Base-by-base conservation (phyloP, 257 asterid genomes). In the Verbascum thapsus region DNA sequence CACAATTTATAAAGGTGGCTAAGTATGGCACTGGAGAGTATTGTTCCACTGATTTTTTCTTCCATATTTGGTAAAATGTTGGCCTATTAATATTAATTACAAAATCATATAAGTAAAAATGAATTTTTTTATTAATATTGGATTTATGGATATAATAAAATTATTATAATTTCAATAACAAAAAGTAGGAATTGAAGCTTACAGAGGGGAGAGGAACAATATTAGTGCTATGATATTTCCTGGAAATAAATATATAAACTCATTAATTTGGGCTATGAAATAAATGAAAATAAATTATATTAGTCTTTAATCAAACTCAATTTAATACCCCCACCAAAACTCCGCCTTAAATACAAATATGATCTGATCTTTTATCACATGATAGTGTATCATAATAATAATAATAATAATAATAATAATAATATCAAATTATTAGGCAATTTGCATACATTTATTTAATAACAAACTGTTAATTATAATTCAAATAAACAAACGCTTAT, bases 141-240 rank as follows among this genome's bases (percentile, higher is more conserved):
- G 13, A 55, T 20, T 20, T 32, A 26, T 15, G 10, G 3, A 0
- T 10, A 7, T 0, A 6, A 38, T 48, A 2, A 62, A 22, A 32
- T 12, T 23, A 30, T 37, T 2, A 16, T 13, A 43, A 39, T 8
- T 7, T 5, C 12, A 2, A 62, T 7, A 40, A 9, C 2, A 18
- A 7, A 53, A 17, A 0, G 10, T 0, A 13, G n/a, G 58, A 20
- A 50, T 16, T 35, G 47, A 48, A 68, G 50, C 88, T 82, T 76
- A 82, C 92, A 53, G 26, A 0, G 96, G 96, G 39, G 96, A 88
- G 32, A 81, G 63, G 69, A 88, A 88, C 73, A 88, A 19, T 55
- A 74, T 22, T 58, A 88, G 72, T 3, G 96, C 68, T 58, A 76
- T 83, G 64, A 79, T 58, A 68, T 88, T 88, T 48, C 96, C 96